phyloP scores from a whole-genome alignment of 352 stramenopile genomes.

The Thalassiosira allenii region DNA sequence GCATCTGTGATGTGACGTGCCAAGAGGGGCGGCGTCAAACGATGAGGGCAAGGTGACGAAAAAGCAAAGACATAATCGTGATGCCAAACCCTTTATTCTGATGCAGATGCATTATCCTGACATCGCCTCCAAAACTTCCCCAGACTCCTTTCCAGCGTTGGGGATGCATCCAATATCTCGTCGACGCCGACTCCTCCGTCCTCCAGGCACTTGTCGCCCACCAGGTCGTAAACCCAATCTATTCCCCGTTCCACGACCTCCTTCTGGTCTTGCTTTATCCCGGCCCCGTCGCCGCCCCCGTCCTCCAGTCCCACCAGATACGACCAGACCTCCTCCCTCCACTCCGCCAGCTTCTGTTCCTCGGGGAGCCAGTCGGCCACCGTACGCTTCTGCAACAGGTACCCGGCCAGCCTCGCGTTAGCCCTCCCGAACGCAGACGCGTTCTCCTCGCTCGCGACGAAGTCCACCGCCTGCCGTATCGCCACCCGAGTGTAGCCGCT shows the following conservation, averaged over 20 bases:
- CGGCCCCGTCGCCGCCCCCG: background rate
- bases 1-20: too few relatives aligned
- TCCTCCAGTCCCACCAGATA: conserved; percentile 54
- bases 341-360: conserved; percentile 38
- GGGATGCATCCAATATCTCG: conserved; percentile 59
- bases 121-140: conserved; percentile 46
- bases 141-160: conserved; percentile 60
- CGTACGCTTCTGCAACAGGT: conserved; percentile 60
- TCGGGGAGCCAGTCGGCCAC: conserved; percentile 56
- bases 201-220: conserved; percentile 56
- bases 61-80: too few relatives aligned
- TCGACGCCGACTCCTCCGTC: conserved; percentile 53
- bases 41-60: too few relatives aligned
- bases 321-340: conserved; percentile 55
- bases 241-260: conserved; percentile 45
- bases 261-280: conserved; percentile 51
- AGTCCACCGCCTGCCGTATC: conserved; percentile 62
- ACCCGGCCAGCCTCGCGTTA: conserved; percentile 64
- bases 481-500: conserved; percentile 69
- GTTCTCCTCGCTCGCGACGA: conserved; percentile 68
- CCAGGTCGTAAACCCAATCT: conserved; percentile 55
- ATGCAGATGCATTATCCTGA: conserved; percentile 3
- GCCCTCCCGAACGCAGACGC: conserved; percentile 60
- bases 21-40: too few relatives aligned
- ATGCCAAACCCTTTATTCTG: too few relatives aligned